Percentiles rank a stretch among this genome's conserved stretches.
Evolutionary conservation across 805 yeast species (phyloP).

Genomic region (Candida chilensis): DNA sequence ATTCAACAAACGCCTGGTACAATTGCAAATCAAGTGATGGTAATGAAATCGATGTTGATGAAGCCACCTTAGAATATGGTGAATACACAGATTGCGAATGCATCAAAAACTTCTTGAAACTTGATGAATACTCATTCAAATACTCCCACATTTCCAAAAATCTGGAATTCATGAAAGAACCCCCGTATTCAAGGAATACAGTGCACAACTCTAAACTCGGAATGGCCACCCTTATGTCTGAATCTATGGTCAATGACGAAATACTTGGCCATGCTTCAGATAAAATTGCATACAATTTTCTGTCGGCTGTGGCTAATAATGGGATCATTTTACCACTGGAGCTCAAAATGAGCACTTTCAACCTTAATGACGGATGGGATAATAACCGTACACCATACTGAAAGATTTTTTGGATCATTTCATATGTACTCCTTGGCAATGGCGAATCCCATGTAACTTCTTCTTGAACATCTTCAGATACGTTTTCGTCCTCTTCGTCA

Average conservation of each 20-base stretch:
- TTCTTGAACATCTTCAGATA: slow-evolving; percentile 6
- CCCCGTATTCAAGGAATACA: slow-evolving; percentile 22
- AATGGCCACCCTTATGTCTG: slow-evolving; percentile 12
- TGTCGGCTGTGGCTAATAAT: slow-evolving; percentile 39
- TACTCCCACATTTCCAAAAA: slow-evolving; percentile 38
- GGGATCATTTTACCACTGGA: slow-evolving; percentile 38
- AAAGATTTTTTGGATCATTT: slow-evolving; percentile 48
- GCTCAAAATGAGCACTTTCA: slow-evolving; percentile 48
- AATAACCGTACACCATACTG: slow-evolving; percentile 62
- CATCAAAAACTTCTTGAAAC: no score
- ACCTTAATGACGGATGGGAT: slow-evolving; percentile 52
- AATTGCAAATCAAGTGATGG: slow-evolving; percentile 12
- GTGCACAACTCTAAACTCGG: slow-evolving; percentile 14
- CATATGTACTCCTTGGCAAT: slow-evolving; percentile 53
- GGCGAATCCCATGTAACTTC: slow-evolving; percentile 52
- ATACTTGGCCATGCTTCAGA: slow-evolving; percentile 47
- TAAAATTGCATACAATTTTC: slow-evolving; percentile 36
- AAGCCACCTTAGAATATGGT: slow-evolving; percentile 1
- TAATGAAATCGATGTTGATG: background rate
- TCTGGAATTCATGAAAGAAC: slow-evolving; percentile 35
- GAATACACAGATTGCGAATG: background rate
- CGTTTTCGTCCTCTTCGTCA: no score
- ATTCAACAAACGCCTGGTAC: slow-evolving; percentile 13
- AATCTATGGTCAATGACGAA: slow-evolving; percentile 5
- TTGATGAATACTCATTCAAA: slow-evolving; percentile 3